Base-by-base conservation (phyloP, 768 basidiomycete genomes). In the Pseudohyphozyma bogoriensis region DNA sequence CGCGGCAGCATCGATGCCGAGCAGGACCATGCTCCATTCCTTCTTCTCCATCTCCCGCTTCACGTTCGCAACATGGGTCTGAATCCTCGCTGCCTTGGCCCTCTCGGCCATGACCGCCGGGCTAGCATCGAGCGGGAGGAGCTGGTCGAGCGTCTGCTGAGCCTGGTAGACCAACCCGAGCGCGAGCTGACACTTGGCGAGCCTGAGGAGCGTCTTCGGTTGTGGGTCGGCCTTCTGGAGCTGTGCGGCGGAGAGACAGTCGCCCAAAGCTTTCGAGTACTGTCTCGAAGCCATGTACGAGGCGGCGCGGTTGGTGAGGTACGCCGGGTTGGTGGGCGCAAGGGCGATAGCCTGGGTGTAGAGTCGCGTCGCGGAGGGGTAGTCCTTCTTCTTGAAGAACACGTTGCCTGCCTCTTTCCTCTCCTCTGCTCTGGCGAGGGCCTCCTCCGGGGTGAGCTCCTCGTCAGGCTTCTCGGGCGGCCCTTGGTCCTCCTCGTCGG, bases 241-340 rank as follows among this genome's bases (percentile, higher is more conserved):
- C 0, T 81, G 73, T 0, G 80, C 78, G 6, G 88, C 89, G 37
- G 77, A 77, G 72, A 87, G 87, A 69, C 87, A 90, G 70, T 92
- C 89, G 39, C 78, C 79, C 22, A 90, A 77, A 0, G 89, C 89
- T 0, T 77, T 74, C 35, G 82, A 78, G 78, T 85, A 91, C 36
- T 81, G 81, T 71, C 89, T 89, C 53, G 86, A 71, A 0, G 83
- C 81, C 81, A 92, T 91, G 71, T 84, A 81, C 3, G 88, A 84
- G 0, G 89, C 89, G 0, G 89, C 89, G 32, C 89, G 83, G 72
- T 92, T 92, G 1, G 87, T 87, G 63, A 85, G 77, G 70, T 85
- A 91, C 4, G 85, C 79, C 1, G 88, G 82, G 72, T 90, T 85
- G 5, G 76, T 67, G 1, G 83, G 73, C 60, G 82, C 82, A 65